phyloP scores from a whole-genome alignment of 1,284 basidiomycete species.

The Pholiota adiposa region DNA sequence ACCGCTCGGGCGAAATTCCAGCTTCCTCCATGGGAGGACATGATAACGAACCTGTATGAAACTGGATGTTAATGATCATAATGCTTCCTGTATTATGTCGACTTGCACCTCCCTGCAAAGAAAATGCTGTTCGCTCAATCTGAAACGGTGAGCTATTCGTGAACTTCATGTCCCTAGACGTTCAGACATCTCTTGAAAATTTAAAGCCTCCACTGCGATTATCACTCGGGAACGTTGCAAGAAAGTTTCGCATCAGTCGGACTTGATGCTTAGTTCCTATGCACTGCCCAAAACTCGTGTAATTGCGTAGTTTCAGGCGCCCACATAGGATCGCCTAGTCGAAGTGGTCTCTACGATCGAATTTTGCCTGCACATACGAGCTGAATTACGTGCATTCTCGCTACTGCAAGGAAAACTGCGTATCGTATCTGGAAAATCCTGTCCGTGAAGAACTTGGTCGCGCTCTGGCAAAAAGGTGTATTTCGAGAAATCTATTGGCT shows the following conservation, averaged over 20 bases:
- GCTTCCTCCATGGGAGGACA: neutral
- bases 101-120: neutral
- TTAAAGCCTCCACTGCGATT: neutral
- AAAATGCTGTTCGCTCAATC: no score
- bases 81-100: neutral
- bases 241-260: neutral
- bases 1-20: constrained; percentile 7
- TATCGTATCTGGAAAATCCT: no score
- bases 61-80: constrained; percentile 2
- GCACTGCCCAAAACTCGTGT: neutral
- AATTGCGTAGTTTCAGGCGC: neutral
- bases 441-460: neutral
- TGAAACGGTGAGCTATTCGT: neutral
- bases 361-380: no score
- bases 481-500: neutral
- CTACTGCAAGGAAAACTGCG: neutral
- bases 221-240: neutral
- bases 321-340: neutral
- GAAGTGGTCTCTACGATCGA: no score
- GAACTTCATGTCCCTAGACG: neutral
- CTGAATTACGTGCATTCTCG: neutral
- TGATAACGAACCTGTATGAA: constrained; percentile 14
- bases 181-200: neutral
- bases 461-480: no score
- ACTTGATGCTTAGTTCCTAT: no score